Base-by-base conservation (phyloP, 345 rosid genomes). In the Gossypium raimondii region DNA sequence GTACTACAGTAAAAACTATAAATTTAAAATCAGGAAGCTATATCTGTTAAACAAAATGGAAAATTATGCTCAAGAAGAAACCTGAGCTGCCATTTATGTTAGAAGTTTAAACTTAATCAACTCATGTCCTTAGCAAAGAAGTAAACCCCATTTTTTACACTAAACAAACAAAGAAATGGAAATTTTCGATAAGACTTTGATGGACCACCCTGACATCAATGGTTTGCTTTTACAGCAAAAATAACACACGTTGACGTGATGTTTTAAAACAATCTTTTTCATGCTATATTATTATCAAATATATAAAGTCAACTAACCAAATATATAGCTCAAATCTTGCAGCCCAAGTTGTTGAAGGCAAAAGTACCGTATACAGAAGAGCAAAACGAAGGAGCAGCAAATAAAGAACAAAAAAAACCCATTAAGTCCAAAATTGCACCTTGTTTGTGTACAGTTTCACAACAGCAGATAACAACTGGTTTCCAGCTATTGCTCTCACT, bases 401-500 rank as follows among this genome's bases (percentile, higher is more conserved):
- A n/a, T 6, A 24, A 24, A 14, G 50, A 14, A 16, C 0, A 62
- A 62, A 14, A 6, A 62, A 29, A 29, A 7, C 18, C n/a, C 11
- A 63, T 27, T 18, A 38, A 9, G 48, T 64, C 25, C 24, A 69
- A 12, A 50, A 27, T 22, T 27, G 58, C 60, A 69, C 73, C 73
- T 51, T 51, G 58, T 27, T 69, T 17, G 22, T 25, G 73, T 51
- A 51, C 59, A 50, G 2, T 13, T 51, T 51, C 9, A 51, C 1
- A 25, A 69, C 14, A 52, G 59, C 60, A 51, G 45, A 41, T 11
- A 69, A 51, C 9, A 51, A 9, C 14, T 4, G 45, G 24, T 25
- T 17, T 27, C 73, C 73, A 16, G 59, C 73, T 27, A 69, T 29
- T 27, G 29, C 73, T 27, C 52, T 69, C 60, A 51, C 9, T 17